phyloP scores from a whole-genome alignment of 2,329 filamentous ascomycete genomes.

The Diaporthe ampelina region DNA sequence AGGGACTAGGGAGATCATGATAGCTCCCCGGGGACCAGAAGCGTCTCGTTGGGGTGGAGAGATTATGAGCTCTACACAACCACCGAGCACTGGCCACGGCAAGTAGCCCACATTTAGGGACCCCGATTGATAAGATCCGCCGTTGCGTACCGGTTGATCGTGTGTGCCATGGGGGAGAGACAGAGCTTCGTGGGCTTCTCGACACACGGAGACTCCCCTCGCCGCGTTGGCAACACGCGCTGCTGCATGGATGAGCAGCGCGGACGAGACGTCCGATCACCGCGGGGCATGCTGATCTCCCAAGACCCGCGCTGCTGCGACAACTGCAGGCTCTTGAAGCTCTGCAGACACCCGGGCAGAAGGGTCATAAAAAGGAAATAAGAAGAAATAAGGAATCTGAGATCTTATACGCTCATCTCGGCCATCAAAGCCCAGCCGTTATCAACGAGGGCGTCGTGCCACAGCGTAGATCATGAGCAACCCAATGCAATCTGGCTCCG shows the following conservation, averaged over 20 bases:
- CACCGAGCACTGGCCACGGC: neutral
- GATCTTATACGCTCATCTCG: neutral
- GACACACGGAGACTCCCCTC: constrained; percentile 16
- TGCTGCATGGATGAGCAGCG: constrained; percentile 13
- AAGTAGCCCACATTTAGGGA: neutral
- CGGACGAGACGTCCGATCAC: constrained; percentile 31
- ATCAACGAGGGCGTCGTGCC: neutral
- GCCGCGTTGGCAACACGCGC: constrained; percentile 25
- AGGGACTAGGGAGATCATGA: constrained; percentile 4
- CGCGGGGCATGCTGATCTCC: constrained; percentile 11
- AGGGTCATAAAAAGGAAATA: neutral
- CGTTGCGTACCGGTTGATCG: neutral
- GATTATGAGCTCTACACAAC: neutral
- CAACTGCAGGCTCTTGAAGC: neutral
- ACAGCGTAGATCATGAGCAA: neutral
- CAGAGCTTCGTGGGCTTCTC: neutral
- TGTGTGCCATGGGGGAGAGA: neutral
- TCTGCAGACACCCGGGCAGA: neutral
- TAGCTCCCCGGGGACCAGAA: neutral
- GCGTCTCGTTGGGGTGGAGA: constrained; percentile 11
- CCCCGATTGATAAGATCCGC: neutral
- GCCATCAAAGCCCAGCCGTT: neutral
- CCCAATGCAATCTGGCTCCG: neutral
- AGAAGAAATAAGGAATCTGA: neutral
- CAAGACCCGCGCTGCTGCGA: constrained; percentile 4